Evolutionary conservation across 345 rosid genomes (phyloP), one percentile per base, ranked within the genome.

Genomic region (Eucalyptus marginata): DNA sequence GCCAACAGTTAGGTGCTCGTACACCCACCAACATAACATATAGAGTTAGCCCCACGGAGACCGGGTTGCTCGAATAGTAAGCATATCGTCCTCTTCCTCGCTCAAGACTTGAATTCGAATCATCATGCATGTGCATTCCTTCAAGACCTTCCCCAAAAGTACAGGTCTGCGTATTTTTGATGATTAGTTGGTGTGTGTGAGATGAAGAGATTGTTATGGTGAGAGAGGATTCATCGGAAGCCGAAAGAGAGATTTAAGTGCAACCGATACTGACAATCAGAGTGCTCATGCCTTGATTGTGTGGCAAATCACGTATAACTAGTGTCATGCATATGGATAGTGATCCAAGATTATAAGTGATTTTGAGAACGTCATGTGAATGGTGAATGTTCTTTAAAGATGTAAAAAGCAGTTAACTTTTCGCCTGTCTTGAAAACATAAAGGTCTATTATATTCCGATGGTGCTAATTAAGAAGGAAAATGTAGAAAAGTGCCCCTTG

Each of bases 251-350:
- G 25, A 5, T 33, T 18, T 36, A 18, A 36, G 25, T 9, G 13
- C 13, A 22, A 3, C 0, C 1, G 5, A 40, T 76, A 76, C 0
- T 3, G 15, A 76, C 46, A 18, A 36, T 18, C 7, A 36, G 4
- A 10, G 8, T 6, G 8, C 14, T 71, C 83, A 18, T 20, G 15
- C 3, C 5, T 71, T 18, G 46, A 36, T 18, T 36, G 46, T 2
- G 4, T 0, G 81, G 44, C 44, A 33, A 68, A 68, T 33, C 2
- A 17, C 0, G 20, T 17, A 33, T 33, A 6, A 1, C 2, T 68
- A 0, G 2, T 16, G 25, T 36, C 2, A 2, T 20, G 40, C 0
- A 10, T 9, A 31, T 1, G 22, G 2, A 33, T 0, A 1, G 4
- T 9, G 13, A 40, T 8, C 43, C 13, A 4, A 68, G 1, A 18